Base-by-base conservation (phyloP, 129 eudicot genomes). In the Saposhnikovia divaricata region DNA sequence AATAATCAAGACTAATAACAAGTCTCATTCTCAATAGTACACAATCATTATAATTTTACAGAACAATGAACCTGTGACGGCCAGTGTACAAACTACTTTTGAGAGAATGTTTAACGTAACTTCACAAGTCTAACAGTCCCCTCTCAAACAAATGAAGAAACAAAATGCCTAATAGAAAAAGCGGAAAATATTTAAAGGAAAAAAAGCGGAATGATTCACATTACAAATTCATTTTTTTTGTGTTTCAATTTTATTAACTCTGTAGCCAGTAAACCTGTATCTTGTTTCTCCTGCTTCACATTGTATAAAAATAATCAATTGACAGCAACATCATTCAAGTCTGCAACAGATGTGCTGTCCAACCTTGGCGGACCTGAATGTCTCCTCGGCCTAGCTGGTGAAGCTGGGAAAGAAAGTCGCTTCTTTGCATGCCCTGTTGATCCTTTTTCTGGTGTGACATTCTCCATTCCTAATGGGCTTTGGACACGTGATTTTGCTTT, bases 401-500 rank as follows among this genome's bases (percentile, higher is more conserved):
- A 89, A 69, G 87, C 85, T n/a, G 87, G 88, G 70, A 37, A 84
- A 47, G 88, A 85, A 16, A 86, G 92, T 66, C 82, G 83, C 61
- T 86, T 83, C 84, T 83, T 83, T 15, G 82, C 78, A 68, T 70
- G 39, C 69, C 74, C 19, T 28, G 71, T 78, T 7, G 85, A 80
- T 51, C 83, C 92, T 59, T 91, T 91, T 34, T 86, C 93, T 5
- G 85, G 87, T 7, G 86, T 84, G n/a, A 85, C 91, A 43, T 85
- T 87, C 50, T 94, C 93, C 76, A 71, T 40, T 15, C 87, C 97
- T 74, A 84, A 77, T 2, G 93, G 93, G 69, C 92, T 90, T 28
- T 85, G 84, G 19, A 85, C 78, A 18, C 91, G 88, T 78, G 85
- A 81, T 72, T 88, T 91, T 10, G 98, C 97, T 87, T 89, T 94